Base-by-base conservation (phyloP, 495 filamentous ascomycete species). In the Xanthoparmelia taractica region DNA sequence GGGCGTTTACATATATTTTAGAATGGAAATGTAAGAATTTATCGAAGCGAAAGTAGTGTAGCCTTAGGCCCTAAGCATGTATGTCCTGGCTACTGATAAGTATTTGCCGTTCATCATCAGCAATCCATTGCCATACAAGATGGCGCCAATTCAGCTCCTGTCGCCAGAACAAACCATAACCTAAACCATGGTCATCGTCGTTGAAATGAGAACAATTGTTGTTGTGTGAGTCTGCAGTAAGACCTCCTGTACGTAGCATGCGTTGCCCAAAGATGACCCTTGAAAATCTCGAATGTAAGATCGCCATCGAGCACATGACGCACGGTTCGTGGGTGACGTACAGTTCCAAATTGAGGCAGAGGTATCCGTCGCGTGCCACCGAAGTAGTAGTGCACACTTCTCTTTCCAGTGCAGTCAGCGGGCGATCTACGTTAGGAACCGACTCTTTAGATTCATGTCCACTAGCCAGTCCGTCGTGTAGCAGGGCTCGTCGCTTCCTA, bases 251-350 rank as follows among this genome's bases (percentile, higher is more conserved):
- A 66, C 75, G 67, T 47, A 74, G 78, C 84, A 87, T 87, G 56
- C 59, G 59, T 37, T 83, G 74, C 29, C 82, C 82, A 75, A 95
- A 96, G n/a, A 95, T 81, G 2, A 93, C 85, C 23, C 84, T 81
- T 7, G 87, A 82, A 78, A 97, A 94, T 34, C 94, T 83, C 1
- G 91, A 96, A 65, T 97, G 91, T 25, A 97, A 78, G 41, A 97
- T 83, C 3, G 91, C 95, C 93, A 97, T 97, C 12, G 87, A 89
- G 75, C 94, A 98, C 84, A 95, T 96, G 37, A 94, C 79, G 68
- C 94, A 98, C 5, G 94, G 94, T 73, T 98, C 94, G 71, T 96
- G 92, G 2, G 91, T 93, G 38, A 93, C 73, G 73, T 96, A 97
- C 37, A 98, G 80, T 67, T 96, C 91, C 3, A 97, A 82, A 57